Evolutionary conservation across 176 grass and related monocot genomes (phyloP).

Genomic region (Avena sativa): DNA sequence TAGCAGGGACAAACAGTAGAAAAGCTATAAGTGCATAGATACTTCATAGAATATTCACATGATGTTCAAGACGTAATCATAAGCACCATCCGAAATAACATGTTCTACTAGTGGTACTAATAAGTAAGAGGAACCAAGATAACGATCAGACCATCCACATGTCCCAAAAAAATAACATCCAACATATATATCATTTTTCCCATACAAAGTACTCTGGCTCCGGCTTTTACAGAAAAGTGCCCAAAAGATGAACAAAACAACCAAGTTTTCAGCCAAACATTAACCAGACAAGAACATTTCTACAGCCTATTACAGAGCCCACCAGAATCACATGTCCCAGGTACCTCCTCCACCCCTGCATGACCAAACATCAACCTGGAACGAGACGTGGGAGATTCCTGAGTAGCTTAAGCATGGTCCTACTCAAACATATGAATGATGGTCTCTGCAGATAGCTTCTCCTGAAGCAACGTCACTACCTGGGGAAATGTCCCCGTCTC

Average conservation of each 20-base stretch:
- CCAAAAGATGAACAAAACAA: not conserved
- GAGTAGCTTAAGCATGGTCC: not conserved
- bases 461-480: not conserved
- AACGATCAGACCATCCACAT: not conserved
- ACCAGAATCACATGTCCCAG: not conserved
- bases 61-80: not conserved
- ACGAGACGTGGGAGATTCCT: not conserved
- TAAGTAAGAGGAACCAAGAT: not conserved
- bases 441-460: slow-evolving; percentile 2
- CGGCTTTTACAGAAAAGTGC: not conserved
- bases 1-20: not conserved
- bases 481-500: not conserved
- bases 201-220: not conserved
- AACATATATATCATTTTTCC: not conserved
- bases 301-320: not conserved
- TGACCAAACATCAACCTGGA: not conserved
- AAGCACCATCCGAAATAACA: not conserved
- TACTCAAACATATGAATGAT: not conserved
- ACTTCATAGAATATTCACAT: not conserved
- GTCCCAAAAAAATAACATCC: not conserved
- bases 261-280: not conserved
- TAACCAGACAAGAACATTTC: not conserved
- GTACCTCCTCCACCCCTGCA: not conserved
- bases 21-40: not conserved
- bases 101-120: not conserved